These are phyloP conservation scores for Penicilliopsis zonata DNA, from an alignment of 495 filamentous ascomycete species.

Conservation along the genomic window DNA sequence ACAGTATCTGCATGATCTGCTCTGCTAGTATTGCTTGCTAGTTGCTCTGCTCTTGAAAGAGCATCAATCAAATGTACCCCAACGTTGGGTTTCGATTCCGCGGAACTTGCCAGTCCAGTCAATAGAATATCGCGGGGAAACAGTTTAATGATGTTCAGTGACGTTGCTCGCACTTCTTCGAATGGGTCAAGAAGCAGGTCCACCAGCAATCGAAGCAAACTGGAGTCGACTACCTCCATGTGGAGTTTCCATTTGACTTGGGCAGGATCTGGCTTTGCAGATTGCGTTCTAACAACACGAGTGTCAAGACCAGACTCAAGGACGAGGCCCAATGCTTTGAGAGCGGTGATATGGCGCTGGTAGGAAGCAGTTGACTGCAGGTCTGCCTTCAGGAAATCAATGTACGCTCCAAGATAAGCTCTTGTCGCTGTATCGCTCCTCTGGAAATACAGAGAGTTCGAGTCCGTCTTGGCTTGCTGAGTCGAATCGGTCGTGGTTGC, in stretches of 20 bases:
- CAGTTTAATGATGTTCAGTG: slow-evolving; percentile 46
- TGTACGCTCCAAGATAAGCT: slow-evolving; percentile 56
- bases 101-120: slow-evolving; percentile 2
- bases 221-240: slow-evolving; percentile 41
- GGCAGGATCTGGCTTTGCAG: slow-evolving; percentile 4
- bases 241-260: slow-evolving; percentile 37
- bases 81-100: slow-evolving; percentile 1
- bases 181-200: slow-evolving; percentile 82
- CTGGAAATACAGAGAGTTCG: slow-evolving; percentile 3
- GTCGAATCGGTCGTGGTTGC: not conserved
- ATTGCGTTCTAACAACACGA: too few species aligned
- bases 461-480: not conserved
- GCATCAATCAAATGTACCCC: slow-evolving; percentile 17
- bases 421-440: slow-evolving; percentile 32
- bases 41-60: slow-evolving; percentile 22
- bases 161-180: slow-evolving; percentile 70
- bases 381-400: slow-evolving; percentile 57
- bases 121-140: slow-evolving; percentile 21
- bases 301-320: slow-evolving; percentile 42
- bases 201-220: slow-evolving; percentile 41
- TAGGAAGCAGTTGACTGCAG: slow-evolving; percentile 69
- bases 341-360: slow-evolving; percentile 69
- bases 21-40: slow-evolving; percentile 60
- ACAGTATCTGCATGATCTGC: slow-evolving; percentile 82
- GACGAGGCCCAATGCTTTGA: slow-evolving; percentile 53